Evolutionary conservation across 2,329 filamentous ascomycete species (phyloP), one percentile per base, ranked within the genome.

Genomic region (Ilyonectria mors-panacis): DNA sequence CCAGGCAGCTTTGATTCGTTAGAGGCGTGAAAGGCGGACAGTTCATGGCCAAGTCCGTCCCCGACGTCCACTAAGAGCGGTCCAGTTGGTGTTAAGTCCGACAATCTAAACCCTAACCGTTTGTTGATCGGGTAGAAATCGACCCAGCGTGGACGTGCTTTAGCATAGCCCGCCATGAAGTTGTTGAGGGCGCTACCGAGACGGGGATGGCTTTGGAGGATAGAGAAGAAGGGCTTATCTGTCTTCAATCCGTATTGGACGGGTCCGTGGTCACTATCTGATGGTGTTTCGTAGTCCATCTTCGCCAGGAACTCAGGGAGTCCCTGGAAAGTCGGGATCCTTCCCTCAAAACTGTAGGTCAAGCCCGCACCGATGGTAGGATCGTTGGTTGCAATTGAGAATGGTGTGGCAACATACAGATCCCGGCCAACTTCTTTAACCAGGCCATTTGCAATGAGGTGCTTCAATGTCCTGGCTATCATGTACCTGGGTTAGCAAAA

Each of bases 131-230:
- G 53, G 75, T 21, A 81, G 67, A 64, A 78, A 67, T 59, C 56
- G 12, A 54, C 75, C 79, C 80, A 81, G 77, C 6, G 79, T 68
- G n/a, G 77, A 71, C 73, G 79, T 74, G 72, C 78, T 37, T 70
- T 62, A 6, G 78, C 78, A 53, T 77, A 76, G 1, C 78, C 78
- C 15, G 76, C 74, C 80, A 82, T 82, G 61, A 78, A 77, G 2
- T 75, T 77, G 8, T 75, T 78, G 59, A 82, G 82, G 17, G 74
- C 74, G 39, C 73, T 75, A 9, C 77, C 76, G 13, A 72, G 75
- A 0, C 70, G 66, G 1, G 77, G 70, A n/a, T 75, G 78, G 19
- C 74, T 71, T 48, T 76, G 73, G 12, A 79, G 67, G 3, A 79
- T 76, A 3, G 67, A 77, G 37, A 82, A 81, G 72, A 81, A 79